phyloP scores from a whole-genome alignment of 139 green algal species.

The Tetraselmis chui region DNA sequence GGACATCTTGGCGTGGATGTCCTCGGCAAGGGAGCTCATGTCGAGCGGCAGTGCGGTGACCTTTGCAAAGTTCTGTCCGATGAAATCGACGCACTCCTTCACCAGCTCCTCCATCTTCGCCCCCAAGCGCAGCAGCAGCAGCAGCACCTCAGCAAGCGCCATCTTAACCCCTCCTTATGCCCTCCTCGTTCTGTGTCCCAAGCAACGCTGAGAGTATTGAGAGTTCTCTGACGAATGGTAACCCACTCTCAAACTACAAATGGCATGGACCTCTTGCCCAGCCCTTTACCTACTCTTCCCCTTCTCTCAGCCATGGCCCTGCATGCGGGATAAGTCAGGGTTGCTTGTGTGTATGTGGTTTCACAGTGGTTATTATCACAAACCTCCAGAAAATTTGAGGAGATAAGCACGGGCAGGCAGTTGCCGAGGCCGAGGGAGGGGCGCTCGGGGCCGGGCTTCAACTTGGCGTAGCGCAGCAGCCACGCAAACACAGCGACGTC shows the following conservation, averaged over 20 bases:
- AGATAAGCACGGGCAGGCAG: slow-evolving; percentile 15
- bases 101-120: slow-evolving; percentile 15
- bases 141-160: no score
- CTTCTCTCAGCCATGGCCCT: no score
- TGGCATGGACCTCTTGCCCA: no score
- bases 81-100: slow-evolving; percentile 3
- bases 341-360: no score
- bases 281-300: no score
- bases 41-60: slow-evolving; percentile 6
- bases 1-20: slow-evolving; percentile 5
- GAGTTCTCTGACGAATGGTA: no score
- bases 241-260: no score
- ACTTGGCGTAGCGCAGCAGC: slow-evolving; percentile 18
- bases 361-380: no score
- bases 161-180: no score
- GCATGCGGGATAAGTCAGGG: no score
- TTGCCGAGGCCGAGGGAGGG: slow-evolving; percentile 5
- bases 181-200: no score
- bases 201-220: no score
- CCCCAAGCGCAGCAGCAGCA: background rate
- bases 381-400: slow-evolving; percentile 7
- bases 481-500: slow-evolving; percentile 17
- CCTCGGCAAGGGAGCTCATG: slow-evolving; percentile 7
- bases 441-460: background rate
- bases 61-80: slow-evolving; percentile 2